Percentiles rank a stretch among this genome's conserved stretches.
Evolutionary conservation across 73 alveolate genomes (phyloP).

Genomic region (Breviolum minutum): DNA sequence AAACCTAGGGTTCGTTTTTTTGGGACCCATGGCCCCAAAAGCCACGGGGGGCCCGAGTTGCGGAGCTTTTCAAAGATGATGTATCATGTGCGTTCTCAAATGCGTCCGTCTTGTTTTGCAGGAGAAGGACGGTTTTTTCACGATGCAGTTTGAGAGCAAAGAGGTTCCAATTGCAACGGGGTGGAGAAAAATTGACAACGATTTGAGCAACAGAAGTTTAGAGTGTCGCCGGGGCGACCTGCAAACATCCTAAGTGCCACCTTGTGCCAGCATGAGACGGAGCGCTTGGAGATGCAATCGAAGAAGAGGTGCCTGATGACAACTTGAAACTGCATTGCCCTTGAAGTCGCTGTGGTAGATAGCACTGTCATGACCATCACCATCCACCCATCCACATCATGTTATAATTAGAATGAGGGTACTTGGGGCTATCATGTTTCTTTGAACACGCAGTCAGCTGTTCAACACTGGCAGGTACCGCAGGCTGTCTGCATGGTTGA

Average conservation of each 20-base stretch:
- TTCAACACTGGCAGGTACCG: too few species aligned
- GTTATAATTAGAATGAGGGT: too few species aligned
- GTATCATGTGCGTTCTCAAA: not conserved
- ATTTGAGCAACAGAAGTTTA: not conserved
- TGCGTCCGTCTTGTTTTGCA: not conserved
- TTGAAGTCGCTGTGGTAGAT: not conserved
- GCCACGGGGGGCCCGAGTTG: too few species aligned
- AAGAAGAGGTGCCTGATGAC: slow-evolving; percentile 5
- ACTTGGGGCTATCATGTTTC: too few species aligned
- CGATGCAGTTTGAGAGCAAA: slow-evolving; percentile 64
- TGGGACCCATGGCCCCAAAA: too few species aligned
- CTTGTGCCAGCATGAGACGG: slow-evolving; percentile 61
- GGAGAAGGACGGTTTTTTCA: not conserved
- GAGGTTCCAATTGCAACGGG: not conserved
- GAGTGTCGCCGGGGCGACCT: not conserved
- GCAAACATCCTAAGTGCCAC: not conserved
- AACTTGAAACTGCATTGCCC: too few species aligned
- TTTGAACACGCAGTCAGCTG: too few species aligned
- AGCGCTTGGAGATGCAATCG: slow-evolving; percentile 59
- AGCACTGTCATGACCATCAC: too few species aligned
- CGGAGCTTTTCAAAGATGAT: too few species aligned
- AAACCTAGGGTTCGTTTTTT: too few species aligned
- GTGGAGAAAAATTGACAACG: not conserved
- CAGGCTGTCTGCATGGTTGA: too few species aligned
- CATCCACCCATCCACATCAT: not conserved